Percentiles rank a stretch among this genome's conserved stretches.
Evolutionary conservation across 176 grass and related monocot genomes (phyloP).

Genomic region (Puccinellia tenuiflora): DNA sequence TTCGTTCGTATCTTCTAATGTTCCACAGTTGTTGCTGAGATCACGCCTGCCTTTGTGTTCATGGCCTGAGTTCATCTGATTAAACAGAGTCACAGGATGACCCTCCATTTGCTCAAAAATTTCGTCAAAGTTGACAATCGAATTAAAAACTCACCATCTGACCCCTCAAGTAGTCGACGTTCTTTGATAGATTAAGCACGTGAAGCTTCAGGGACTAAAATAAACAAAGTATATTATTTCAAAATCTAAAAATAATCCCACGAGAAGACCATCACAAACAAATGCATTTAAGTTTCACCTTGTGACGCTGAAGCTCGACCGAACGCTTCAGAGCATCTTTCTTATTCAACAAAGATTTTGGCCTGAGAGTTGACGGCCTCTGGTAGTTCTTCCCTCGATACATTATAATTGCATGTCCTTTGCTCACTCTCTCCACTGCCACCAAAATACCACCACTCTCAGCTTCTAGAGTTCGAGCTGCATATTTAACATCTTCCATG

Average conservation of each 20-base stretch:
- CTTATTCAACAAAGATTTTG: conserved; percentile 70
- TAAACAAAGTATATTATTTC: conserved; percentile 22
- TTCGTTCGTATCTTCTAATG: conserved; percentile 24
- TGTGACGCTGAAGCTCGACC: conserved; percentile 62
- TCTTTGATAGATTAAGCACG: conserved; percentile 76
- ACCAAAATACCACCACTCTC: conserved; percentile 97
- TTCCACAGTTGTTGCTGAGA: conserved; percentile 13
- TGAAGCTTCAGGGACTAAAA: conserved; percentile 91
- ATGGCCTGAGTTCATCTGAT: conserved; percentile 22
- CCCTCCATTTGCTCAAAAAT: conserved; percentile 9
- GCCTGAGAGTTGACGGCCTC: conserved; percentile 69
- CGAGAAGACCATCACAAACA: neutral
- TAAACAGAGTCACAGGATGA: conserved; percentile 3
- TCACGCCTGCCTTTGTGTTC: neutral
- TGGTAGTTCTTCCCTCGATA: conserved; percentile 89
- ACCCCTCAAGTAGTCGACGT: conserved; percentile 60
- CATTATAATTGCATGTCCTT: conserved; percentile 90
- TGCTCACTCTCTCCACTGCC: conserved; percentile 74
- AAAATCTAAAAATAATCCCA: neutral
- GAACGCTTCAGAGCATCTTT: conserved; percentile 75
- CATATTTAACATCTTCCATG: conserved; percentile 57
- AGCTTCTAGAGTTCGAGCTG: conserved; percentile 62
- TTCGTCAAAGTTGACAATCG: neutral
- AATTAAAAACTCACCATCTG: conserved; percentile 48
- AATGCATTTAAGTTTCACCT: conserved; percentile 42